These are phyloP conservation scores for Phialemoniopsis sp. DNA, from an alignment of 2,329 filamentous ascomycete species.

Conservation along the genomic window DNA sequence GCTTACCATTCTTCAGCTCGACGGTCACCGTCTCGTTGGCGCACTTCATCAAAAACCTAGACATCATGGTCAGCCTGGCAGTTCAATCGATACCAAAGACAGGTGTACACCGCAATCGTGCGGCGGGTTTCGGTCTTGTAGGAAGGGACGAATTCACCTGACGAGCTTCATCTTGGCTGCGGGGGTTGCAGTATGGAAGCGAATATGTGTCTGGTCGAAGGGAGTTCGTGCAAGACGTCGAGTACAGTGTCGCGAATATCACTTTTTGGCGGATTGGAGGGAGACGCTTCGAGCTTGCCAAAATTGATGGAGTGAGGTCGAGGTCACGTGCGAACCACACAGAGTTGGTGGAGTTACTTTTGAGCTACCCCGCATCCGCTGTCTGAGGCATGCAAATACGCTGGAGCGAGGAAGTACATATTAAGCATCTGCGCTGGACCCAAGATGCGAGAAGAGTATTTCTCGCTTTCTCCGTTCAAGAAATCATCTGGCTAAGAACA, in stretches of 20 bases:
- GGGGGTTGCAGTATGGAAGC: background rate
- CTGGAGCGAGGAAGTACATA: no score
- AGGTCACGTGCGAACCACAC: no score
- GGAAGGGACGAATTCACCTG: slow-evolving; percentile 58
- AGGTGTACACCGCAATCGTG: slow-evolving; percentile 29
- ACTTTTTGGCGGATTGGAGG: background rate
- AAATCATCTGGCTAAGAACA: no score
- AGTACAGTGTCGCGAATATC: no score
- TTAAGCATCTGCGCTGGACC: no score
- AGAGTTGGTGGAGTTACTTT: no score
- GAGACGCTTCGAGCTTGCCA: background rate
- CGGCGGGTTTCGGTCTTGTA: slow-evolving; percentile 17
- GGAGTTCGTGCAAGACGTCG: background rate
- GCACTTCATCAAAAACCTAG: slow-evolving; percentile 98
- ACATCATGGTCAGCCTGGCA: slow-evolving; percentile 6
- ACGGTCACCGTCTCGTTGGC: slow-evolving; percentile 98
- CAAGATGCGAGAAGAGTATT: no score
- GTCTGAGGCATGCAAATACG: no score
- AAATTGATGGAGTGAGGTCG: no score
- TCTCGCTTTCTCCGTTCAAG: no score
- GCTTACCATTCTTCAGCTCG: slow-evolving; percentile 92
- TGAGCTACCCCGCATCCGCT: no score
- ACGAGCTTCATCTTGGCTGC: slow-evolving; percentile 85
- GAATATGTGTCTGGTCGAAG: slow-evolving; percentile 1
- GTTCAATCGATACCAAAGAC: slow-evolving; percentile 19